Conservation (phyloP, 176 grass and related monocot species). For the Carex pumila region DNA sequence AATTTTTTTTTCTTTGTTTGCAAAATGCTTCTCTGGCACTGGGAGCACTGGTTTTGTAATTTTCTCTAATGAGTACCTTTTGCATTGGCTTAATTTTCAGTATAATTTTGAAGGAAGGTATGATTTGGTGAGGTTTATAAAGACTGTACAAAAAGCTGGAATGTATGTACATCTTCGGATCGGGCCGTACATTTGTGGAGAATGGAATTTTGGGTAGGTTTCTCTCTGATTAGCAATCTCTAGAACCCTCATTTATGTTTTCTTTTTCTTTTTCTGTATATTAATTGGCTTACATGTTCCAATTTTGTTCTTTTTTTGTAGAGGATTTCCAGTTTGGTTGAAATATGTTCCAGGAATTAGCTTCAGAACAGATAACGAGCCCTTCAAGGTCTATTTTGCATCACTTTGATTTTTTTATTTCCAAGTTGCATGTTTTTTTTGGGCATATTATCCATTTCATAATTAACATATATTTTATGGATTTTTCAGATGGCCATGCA, state of each 20-base stretch:
- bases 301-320: slow-evolving; percentile 26
- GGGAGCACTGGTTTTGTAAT: not conserved
- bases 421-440: slow-evolving; percentile 20
- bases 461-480: slow-evolving; percentile 5
- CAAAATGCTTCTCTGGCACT: not conserved
- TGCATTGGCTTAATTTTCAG: slow-evolving; percentile 35
- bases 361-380: slow-evolving; percentile 96
- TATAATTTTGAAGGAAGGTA: slow-evolving; percentile 97
- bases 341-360: slow-evolving; percentile 99
- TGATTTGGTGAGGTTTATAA: slow-evolving; percentile 95
- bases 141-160: slow-evolving; percentile 76
- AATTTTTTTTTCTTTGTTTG: not conserved
- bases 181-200: slow-evolving; percentile 94
- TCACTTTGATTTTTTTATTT: not conserved
- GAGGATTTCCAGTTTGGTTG: slow-evolving; percentile 97
- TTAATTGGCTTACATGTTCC: slow-evolving; percentile 11
- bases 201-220: slow-evolving; percentile 98
- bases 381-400: slow-evolving; percentile 67
- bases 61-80: slow-evolving; percentile 15
- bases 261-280: not conserved
- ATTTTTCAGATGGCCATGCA: slow-evolving; percentile 85
- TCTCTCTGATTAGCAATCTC: not conserved
- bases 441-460: slow-evolving; percentile 7
- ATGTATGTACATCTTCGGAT: slow-evolving; percentile 94
- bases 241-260: slow-evolving; percentile 11